phyloP scores from a whole-genome alignment of 352 stramenopile species.

The Globisporangium polare region DNA sequence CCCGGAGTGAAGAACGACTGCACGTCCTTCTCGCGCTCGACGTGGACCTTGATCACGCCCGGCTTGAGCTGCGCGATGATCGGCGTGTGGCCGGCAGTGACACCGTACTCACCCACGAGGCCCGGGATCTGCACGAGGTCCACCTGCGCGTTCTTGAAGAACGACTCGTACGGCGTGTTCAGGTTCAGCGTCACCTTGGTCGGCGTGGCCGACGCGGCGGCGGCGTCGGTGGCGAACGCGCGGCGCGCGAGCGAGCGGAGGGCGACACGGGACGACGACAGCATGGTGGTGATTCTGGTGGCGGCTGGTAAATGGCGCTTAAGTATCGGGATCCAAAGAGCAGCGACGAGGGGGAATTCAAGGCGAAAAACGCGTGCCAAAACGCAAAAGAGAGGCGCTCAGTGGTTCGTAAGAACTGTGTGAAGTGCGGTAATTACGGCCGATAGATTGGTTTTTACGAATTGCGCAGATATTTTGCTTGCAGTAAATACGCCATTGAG shows the following conservation, averaged over 20 bases:
- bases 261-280: conserved; percentile 47
- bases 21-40: conserved; percentile 78
- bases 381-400: not conserved
- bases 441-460: not conserved
- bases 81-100: conserved; percentile 95
- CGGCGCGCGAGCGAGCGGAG: conserved; percentile 53
- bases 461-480: not conserved
- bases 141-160: conserved; percentile 82
- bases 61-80: conserved; percentile 97
- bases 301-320: conserved; percentile 1
- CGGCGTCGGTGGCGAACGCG: conserved; percentile 43
- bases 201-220: conserved; percentile 31
- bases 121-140: conserved; percentile 94
- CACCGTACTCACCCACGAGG: conserved; percentile 95
- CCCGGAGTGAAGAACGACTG: conserved; percentile 98
- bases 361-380: not conserved
- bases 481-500: not conserved
- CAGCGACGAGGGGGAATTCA: not conserved
- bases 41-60: conserved; percentile 89
- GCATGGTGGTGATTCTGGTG: conserved; percentile 22
- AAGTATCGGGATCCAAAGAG: conserved; percentile 11
- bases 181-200: conserved; percentile 87
- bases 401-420: not conserved
- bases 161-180: conserved; percentile 75
- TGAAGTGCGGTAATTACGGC: too few species aligned